Evolutionary conservation across 768 basidiomycete species (phyloP).

Genomic region (Rhodosporidiobolus sp.): DNA sequence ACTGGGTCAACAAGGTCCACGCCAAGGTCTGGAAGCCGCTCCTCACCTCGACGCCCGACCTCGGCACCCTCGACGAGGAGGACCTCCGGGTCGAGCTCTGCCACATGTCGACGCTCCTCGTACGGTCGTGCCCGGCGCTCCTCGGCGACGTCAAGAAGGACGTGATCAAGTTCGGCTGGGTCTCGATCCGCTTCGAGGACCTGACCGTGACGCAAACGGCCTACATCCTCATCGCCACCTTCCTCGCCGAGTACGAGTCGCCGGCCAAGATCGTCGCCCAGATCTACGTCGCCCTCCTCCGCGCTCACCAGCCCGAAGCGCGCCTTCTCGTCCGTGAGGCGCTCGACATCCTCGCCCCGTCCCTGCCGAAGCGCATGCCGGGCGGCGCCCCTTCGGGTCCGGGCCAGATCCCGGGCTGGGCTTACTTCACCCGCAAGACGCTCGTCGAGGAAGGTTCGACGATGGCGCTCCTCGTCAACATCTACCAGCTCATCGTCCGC

Average conservation of each 20-base stretch:
- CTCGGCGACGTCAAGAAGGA: conserved; percentile 81
- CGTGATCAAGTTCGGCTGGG: conserved; percentile 90
- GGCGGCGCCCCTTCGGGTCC: conserved; percentile 50
- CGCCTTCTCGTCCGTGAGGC: conserved; percentile 77
- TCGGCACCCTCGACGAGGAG: conserved; percentile 60
- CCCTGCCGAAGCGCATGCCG: conserved; percentile 63
- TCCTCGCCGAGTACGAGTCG: conserved; percentile 82
- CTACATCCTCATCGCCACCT: conserved; percentile 77
- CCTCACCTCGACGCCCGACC: conserved; percentile 53
- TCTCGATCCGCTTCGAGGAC: conserved; percentile 74
- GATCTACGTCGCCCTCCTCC: conserved; percentile 85
- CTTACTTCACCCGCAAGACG: conserved; percentile 74
- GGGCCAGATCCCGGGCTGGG: conserved; percentile 61
- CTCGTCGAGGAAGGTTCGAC: conserved; percentile 81
- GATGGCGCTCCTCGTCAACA: conserved; percentile 62
- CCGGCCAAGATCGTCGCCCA: conserved; percentile 86
- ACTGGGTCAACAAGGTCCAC: conserved; percentile 68
- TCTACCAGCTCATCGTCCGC: conserved; percentile 88
- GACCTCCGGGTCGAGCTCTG: conserved; percentile 85
- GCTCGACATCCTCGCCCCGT: conserved; percentile 77
- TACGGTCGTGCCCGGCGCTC: conserved; percentile 77
- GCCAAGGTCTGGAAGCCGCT: conserved; percentile 77
- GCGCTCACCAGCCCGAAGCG: conserved; percentile 73
- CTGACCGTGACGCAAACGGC: conserved; percentile 88
- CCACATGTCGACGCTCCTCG: conserved; percentile 80